phyloP scores from a whole-genome alignment of 164 flowering plant species.

The Umbilicus rupestris region DNA sequence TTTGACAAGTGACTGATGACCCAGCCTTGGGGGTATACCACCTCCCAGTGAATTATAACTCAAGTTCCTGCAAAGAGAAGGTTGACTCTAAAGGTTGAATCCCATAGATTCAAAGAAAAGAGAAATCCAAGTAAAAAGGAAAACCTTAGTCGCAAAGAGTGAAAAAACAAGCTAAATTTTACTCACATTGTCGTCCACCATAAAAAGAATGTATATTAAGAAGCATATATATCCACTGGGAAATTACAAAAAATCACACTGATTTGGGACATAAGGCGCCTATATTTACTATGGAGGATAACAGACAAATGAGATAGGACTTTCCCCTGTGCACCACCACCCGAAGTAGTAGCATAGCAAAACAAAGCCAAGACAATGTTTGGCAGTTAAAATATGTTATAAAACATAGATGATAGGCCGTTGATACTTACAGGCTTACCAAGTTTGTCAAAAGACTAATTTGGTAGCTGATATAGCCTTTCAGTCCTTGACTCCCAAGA shows the following conservation, averaged over 20 bases:
- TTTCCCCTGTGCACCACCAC: too few relatives aligned
- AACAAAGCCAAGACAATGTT: too few relatives aligned
- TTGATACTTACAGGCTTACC: constrained; percentile 90
- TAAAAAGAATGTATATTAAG: too few relatives aligned
- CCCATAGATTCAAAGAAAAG: too few relatives aligned
- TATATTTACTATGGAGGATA: too few relatives aligned
- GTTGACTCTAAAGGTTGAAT: not conserved
- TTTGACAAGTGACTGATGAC: constrained; percentile 57
- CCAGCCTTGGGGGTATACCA: constrained; percentile 60
- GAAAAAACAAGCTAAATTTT: not conserved
- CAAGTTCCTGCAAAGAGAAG: constrained; percentile 54
- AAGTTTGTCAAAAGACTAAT: constrained; percentile 69
- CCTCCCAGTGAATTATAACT: constrained; percentile 81
- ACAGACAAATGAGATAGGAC: too few relatives aligned
- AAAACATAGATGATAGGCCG: not conserved
- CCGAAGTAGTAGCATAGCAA: too few relatives aligned
- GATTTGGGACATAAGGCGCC: too few relatives aligned
- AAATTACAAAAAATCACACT: too few relatives aligned
- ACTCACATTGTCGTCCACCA: too few relatives aligned
- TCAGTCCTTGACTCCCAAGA: constrained; percentile 90
- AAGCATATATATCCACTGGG: too few relatives aligned
- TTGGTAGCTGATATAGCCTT: constrained; percentile 76
- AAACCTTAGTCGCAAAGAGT: not conserved
- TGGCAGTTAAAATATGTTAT: not conserved
- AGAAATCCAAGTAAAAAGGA: too few relatives aligned